phyloP scores from a whole-genome alignment of 2,329 filamentous ascomycete genomes.

The Ophiostoma sp. region DNA sequence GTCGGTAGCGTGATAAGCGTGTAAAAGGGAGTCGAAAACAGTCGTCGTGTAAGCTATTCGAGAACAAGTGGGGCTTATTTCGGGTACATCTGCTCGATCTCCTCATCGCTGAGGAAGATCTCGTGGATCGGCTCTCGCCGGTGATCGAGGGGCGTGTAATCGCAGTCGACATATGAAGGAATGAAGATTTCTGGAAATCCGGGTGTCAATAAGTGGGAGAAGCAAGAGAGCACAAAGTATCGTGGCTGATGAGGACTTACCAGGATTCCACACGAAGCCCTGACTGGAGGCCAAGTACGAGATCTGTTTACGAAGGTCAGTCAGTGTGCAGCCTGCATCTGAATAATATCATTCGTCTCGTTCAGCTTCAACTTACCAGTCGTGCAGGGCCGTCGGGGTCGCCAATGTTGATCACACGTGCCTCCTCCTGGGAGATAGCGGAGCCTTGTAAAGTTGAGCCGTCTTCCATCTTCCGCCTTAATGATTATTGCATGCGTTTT shows the following conservation, averaged over 20 bases:
- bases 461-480: too few relatives aligned
- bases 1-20: not conserved
- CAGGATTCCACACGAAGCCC: slow-evolving; percentile 81
- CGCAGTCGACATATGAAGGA: slow-evolving; percentile 73
- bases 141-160: slow-evolving; percentile 73
- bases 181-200: slow-evolving; percentile 69
- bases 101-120: slow-evolving; percentile 75
- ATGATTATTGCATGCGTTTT: too few relatives aligned
- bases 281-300: slow-evolving; percentile 78
- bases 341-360: not conserved
- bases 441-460: slow-evolving; percentile 54
- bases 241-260: slow-evolving; percentile 42
- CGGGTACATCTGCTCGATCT: slow-evolving; percentile 67
- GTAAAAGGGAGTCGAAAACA: not conserved
- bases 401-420: slow-evolving; percentile 78
- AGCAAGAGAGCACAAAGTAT: not conserved
- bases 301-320: slow-evolving; percentile 52
- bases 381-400: slow-evolving; percentile 71
- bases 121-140: slow-evolving; percentile 76
- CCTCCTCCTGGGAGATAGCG: slow-evolving; percentile 71
- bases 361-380: slow-evolving; percentile 54
- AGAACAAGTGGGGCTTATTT: slow-evolving; percentile 44
- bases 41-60: not conserved
- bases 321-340: slow-evolving; percentile 29
- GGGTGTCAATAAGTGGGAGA: not conserved